Base-by-base conservation (phyloP, 202 grass and related monocot species). In the Thinopyrum obtusiflorum region DNA sequence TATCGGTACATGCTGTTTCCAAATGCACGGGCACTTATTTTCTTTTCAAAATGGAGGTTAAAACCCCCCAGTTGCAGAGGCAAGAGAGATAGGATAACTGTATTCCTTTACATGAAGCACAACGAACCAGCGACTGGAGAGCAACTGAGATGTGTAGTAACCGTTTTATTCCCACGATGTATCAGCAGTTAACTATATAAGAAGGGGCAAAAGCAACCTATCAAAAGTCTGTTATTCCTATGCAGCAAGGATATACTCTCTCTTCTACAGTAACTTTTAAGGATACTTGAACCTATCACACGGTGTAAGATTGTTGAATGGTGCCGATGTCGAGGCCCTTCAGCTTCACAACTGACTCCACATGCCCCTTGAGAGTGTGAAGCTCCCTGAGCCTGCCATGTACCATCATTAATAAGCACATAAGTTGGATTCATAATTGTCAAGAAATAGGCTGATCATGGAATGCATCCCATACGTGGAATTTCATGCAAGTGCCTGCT, bases 341-440 rank as follows among this genome's bases (percentile, higher is more conserved):
- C 5, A 93, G 85, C 83, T 97, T 97, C 75, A 93, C 87, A 3
- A 97, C 90, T 0, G 92, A 94, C 83, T 97, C 94, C 11, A 97
- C 88, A 73, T 97, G 94, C 49, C 94, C 94, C 80, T 94, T 91
- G n/a, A 94, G 86, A 4, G 94, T 97, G 66, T 97, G 90, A 64
- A 97, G 94, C 90, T 97, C 94, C 78, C 88, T 89, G 29, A 97
- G 86, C 84, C 94, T 97, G 70, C 25, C 87, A 42, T 59, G 70
- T 7, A 68, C 42, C 3, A 13, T 10, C 61, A 77, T 44, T 26
- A 36, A 20, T 7, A 35, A 77, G 9, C 26, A 49, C 73, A n/a
- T 87, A 55, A 55, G 42, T 46, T 46, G 61, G 17, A 18, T 75
- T 23, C 9, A 49, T 18, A 20, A 55, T 3, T 5, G 33, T 63